Evolutionary conservation across 108 stramenopile species (phyloP), one percentile per base, ranked within the genome.

Genomic region (Asterionellopsis glacialis): DNA sequence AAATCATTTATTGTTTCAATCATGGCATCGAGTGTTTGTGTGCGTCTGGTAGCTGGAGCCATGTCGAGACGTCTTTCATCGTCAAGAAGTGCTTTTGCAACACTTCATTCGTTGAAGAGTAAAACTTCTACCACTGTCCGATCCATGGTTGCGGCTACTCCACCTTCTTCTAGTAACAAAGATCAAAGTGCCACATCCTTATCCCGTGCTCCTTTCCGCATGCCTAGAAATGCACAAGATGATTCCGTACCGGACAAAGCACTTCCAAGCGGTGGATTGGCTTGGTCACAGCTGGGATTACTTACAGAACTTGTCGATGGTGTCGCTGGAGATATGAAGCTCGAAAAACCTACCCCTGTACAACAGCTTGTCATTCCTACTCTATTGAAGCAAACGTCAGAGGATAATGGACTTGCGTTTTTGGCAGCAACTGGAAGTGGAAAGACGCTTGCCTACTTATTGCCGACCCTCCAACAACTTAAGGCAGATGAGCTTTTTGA

Each of bases 361-460:
- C 92, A 94, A 66, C 60, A 63, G 10, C 65, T 88, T 62, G 87
- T 77, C 25, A 87, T 94, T 68, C 89, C 92, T 2, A 70, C 82
- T 28, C 65, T 90, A 26, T 63, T 94, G 40, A 18, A 49, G 57
- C 72, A 64, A 39, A 47, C 5, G 55, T 48, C 49, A 59, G 61
- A 45, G 67, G 53, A 18, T 47, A 33, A 33, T 33, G 67, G 13
- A 44, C 60, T 75, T 28, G 82, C 86, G 1, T 91, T 96, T 69
- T 75, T 95, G 41, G 95, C 95, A 0, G 84, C 92, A 38, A 96
- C 95, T 10, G 97, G 97, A 15, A 74, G 72, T 15, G 87, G 90
- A 44, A 91, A 91, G 72, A 90, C 88, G 4, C 61, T 91, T 15
- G 87, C 93, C 18, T 97, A 96, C 63, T 70, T 92, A 9, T 75